A percentile compares a stretch with the other conserved stretches of the same genome.
Conservation (phyloP, 441 rosid genomes). For the Mallotus japonicus region DNA sequence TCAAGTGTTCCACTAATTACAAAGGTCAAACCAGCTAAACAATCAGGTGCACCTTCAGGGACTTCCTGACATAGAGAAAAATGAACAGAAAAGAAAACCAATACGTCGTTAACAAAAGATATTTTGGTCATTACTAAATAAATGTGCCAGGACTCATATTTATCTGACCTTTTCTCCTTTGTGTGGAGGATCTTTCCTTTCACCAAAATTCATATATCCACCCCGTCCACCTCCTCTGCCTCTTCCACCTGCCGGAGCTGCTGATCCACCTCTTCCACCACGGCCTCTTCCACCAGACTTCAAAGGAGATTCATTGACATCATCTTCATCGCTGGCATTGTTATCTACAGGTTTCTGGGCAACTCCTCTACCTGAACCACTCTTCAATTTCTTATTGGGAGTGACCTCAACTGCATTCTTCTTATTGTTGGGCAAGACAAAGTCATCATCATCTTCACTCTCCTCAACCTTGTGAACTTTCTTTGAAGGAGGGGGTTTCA, state of each 20-base stretch:
- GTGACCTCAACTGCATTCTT: slow-evolving; percentile 46
- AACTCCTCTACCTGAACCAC: slow-evolving; percentile 63
- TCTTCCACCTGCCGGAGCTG: slow-evolving; percentile 63
- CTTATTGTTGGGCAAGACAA: slow-evolving; percentile 49
- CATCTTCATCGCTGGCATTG: slow-evolving; percentile 59
- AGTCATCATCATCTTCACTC: slow-evolving; percentile 50
- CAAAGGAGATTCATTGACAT: slow-evolving; percentile 51
- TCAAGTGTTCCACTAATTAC: slow-evolving; percentile 99
- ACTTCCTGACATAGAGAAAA: slow-evolving; percentile 54
- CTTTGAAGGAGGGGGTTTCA: slow-evolving; percentile 51
- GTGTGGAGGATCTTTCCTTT: slow-evolving; percentile 97
- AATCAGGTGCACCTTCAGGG: slow-evolving; percentile 89
- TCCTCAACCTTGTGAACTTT: slow-evolving; percentile 48
- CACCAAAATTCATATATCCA: slow-evolving; percentile 92
- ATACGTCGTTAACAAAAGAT: slow-evolving; percentile 21
- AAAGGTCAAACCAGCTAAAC: slow-evolving; percentile 85
- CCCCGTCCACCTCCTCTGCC: slow-evolving; percentile 94
- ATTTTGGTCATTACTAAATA: neutral
- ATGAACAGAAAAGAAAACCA: slow-evolving; percentile 12
- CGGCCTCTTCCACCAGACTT: slow-evolving; percentile 72
- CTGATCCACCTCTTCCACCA: slow-evolving; percentile 71
- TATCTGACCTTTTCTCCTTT: slow-evolving; percentile 89
- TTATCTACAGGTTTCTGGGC: slow-evolving; percentile 43
- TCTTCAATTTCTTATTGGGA: slow-evolving; percentile 77
- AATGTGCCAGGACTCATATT: slow-evolving; percentile 9